Base-by-base conservation (phyloP, 2,329 filamentous ascomycete species). In the Cladosporium sp. region DNA sequence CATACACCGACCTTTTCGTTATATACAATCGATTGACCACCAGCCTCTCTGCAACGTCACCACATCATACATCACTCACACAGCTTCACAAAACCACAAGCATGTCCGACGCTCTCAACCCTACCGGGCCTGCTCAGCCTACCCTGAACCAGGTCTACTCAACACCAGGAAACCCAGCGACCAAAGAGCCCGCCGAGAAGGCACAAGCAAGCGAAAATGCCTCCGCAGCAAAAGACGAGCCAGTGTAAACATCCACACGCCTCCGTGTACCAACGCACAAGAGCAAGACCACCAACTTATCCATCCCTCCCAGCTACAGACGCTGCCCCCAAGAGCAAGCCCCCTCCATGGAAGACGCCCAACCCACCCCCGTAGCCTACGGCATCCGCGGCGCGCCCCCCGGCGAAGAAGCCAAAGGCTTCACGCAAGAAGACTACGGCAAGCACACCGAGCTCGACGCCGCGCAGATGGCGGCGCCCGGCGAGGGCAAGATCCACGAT, bases 391-490 rank as follows among this genome's bases (percentile, higher is more conserved):
- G 81, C 65, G 80, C 80, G 3, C 75, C 75, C 0, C 69, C 78
- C 0, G 81, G 80, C 26, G 81, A 83, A 71, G 81, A 83, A 66
- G 67, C 71, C 13, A 74, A 77, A 23, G 80, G 79, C 0, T 66
- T 75, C 23, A 76, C 73, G 0, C 68, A 79, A 14, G 77, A 80
- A 59, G 76, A 79, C 53, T 73, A 81, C 28, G 81, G 80, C n/a
- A 67, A 78, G 7, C 75, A 79, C 58, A 75, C 78, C n/a, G 81
- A 83, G 73, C 70, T 82, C 25, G 81, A 83, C 53, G 81, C 73
- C 10, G 74, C 79, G 67, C 81, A 84, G 70, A 83, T 84, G 80
- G 79, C 76, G 8, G 78, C 79, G 23, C 78, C 80, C 0, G 82
- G 81, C 0, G 82, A 84, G 68, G 81, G 80, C 13, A 73, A 75